These are phyloP conservation scores for Spathaspora jeffriesii DNA, from an alignment of 1,139 yeast genomes.

Conservation along the genomic window DNA sequence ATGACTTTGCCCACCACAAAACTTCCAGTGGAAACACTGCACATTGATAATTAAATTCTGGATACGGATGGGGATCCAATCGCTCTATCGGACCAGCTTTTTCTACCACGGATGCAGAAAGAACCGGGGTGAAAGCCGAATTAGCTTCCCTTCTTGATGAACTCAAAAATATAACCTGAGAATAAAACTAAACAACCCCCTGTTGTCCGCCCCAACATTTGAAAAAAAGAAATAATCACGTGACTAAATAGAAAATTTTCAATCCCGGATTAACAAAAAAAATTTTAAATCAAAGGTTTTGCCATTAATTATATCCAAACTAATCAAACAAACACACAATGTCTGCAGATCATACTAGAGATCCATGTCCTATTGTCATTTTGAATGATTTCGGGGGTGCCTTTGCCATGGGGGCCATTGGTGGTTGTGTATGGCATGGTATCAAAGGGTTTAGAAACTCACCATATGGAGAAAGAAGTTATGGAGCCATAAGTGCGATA, in stretches of 20 bases:
- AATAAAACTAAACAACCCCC: not conserved
- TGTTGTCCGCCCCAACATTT: not conserved
- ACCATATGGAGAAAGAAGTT: slow-evolving; percentile 92
- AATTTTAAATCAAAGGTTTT: not conserved
- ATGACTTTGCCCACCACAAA: no score
- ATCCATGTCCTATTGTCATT: slow-evolving; percentile 97
- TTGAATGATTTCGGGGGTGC: slow-evolving; percentile 99
- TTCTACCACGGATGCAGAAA: no score
- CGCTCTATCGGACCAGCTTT: no score
- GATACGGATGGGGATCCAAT: no score
- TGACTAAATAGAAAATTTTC: not conserved
- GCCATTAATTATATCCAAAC: not conserved
- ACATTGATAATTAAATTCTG: no score
- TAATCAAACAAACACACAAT: slow-evolving; percentile 25
- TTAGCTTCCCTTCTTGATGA: no score
- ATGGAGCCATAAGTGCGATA: slow-evolving; percentile 87
- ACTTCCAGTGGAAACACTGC: no score
- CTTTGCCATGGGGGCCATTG: slow-evolving; percentile 96
- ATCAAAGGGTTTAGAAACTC: slow-evolving; percentile 98
- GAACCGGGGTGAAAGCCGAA: no score
- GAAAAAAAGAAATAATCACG: not conserved
- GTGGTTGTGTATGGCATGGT: slow-evolving; percentile 99
- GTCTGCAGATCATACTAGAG: slow-evolving; percentile 98
- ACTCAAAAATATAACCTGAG: no score
- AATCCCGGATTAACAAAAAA: not conserved